Conservation (phyloP, 225 moss, liverwort and hornwort genomes). For the Sphagnum tenellum region DNA sequence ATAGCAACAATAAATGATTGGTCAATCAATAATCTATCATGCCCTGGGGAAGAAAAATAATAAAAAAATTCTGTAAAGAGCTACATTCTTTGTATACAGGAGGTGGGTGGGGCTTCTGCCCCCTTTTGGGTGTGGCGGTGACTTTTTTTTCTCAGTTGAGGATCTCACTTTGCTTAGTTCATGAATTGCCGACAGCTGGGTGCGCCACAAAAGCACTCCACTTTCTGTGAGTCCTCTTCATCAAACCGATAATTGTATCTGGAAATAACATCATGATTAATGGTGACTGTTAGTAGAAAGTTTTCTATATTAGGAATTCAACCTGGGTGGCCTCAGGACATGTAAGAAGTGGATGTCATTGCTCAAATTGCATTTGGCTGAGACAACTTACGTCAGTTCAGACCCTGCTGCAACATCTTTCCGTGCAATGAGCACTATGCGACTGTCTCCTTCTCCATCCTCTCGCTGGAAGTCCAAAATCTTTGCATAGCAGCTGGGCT, state of each 20-base stretch:
- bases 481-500: constrained; percentile 91
- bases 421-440: constrained; percentile 93
- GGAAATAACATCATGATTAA: constrained; percentile 6
- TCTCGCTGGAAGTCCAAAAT: constrained; percentile 81
- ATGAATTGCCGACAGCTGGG: constrained; percentile 77
- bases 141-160: too few species aligned
- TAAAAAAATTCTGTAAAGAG: too few species aligned
- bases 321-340: too few species aligned
- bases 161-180: constrained; percentile 27
- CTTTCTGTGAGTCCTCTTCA: constrained; percentile 81
- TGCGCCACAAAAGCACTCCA: constrained; percentile 80
- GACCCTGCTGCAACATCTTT: constrained; percentile 80
- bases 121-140: too few species aligned
- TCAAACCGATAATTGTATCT: constrained; percentile 96
- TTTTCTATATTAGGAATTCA: too few species aligned
- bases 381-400: constrained; percentile 82
- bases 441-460: constrained; percentile 73
- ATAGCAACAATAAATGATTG: too few species aligned
- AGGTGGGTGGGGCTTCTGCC: too few species aligned
- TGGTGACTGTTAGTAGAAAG: too few species aligned
- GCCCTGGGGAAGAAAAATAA: too few species aligned
- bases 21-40: too few species aligned
- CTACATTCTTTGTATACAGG: too few species aligned
- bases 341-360: too few species aligned
- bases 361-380: not conserved